Base-by-base conservation (phyloP, 2,329 filamentous ascomycete genomes). In the Penicillium palitans region DNA sequence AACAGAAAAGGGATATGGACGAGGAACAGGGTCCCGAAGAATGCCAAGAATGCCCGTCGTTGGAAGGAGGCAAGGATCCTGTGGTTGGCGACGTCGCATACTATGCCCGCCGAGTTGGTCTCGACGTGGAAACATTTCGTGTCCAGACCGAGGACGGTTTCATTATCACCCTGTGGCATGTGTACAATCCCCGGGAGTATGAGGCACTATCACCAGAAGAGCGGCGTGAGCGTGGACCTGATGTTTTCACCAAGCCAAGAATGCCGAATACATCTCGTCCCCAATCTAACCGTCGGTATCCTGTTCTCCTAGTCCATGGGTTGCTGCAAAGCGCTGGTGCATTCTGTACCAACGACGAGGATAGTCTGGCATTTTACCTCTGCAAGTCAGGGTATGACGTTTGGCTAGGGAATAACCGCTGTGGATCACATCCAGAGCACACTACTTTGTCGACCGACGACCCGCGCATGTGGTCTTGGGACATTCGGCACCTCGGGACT, bases 391-490 rank as follows among this genome's bases (percentile, higher is more conserved):
- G 93, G 1, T 97, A 91, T 74, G 93, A 98, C 72, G 91, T 98
- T 40, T 98, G 93, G 93, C 81, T 97, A 17, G 93, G 93, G 5
- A 96, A 96, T 76, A 97, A 96, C 71, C 84, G 93, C 21, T 96
- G 92, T 70, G 93, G 93, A 1, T 91, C 95, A 74, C 79, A 84
- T 0, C 93, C 93, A 0, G 84, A 87, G 63, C 93, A 98, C 70
- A 84, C 82, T 2, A 76, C 87, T 24, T 83, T 97, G 40, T 76
- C 84, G 2, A 87, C 89, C 64, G 79, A 79, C 3, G 93, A 98
- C 70, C 93, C 93, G 1, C 85, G 92, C 31, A 96, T 97, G 90
- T 97, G 93, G 93, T 87, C 88, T 41, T 98, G 93, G 93, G 96
- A 96, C 65, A 96, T 97, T 55, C 86, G 90, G 0, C 91, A 96